Percentiles rank a stretch among this genome's conserved stretches.
Evolutionary conservation across 2,329 filamentous ascomycete species (phyloP).

Genomic region (Aaosphaeria arxii): DNA sequence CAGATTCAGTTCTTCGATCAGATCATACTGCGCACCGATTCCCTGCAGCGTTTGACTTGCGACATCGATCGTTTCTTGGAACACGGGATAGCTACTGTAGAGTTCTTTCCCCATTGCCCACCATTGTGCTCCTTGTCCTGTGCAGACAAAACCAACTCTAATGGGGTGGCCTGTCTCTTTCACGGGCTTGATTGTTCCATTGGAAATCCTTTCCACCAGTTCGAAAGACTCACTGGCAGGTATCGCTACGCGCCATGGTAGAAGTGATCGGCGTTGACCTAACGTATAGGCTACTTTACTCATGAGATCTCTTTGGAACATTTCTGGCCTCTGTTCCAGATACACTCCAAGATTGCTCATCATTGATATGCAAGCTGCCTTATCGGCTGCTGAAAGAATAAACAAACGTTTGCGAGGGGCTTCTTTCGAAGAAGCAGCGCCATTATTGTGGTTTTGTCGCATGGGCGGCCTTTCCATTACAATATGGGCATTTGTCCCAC

Average conservation of each 20-base stretch:
- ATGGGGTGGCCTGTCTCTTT: slow-evolving; percentile 12
- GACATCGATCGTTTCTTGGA: slow-evolving; percentile 6
- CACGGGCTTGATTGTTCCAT: slow-evolving; percentile 15
- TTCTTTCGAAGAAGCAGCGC: slow-evolving; percentile 8
- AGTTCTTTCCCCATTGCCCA: slow-evolving; percentile 24
- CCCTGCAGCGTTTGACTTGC: background rate
- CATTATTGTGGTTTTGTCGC: slow-evolving; percentile 8
- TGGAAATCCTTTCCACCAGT: slow-evolving; percentile 14
- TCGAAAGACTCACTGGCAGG: slow-evolving; percentile 10
- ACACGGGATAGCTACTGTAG: slow-evolving; percentile 6
- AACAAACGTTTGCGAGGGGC: slow-evolving; percentile 12
- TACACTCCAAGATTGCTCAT: slow-evolving; percentile 22
- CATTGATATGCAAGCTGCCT: slow-evolving; percentile 8
- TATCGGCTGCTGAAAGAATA: slow-evolving; percentile 17
- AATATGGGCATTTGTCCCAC: slow-evolving; percentile 38
- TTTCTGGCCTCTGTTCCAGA: slow-evolving; percentile 20
- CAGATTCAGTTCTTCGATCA: slow-evolving; percentile 27
- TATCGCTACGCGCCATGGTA: slow-evolving; percentile 19
- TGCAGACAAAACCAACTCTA: slow-evolving; percentile 22
- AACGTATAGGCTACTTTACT: slow-evolving; percentile 23
- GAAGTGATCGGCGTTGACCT: slow-evolving; percentile 16
- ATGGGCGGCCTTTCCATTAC: slow-evolving; percentile 7
- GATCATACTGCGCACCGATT: slow-evolving; percentile 6
- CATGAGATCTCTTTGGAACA: slow-evolving; percentile 16
- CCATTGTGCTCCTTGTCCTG: slow-evolving; percentile 32